Conservation (phyloP, 2,329 filamentous ascomycete genomes). For the Leptoxyphium fumago region DNA sequence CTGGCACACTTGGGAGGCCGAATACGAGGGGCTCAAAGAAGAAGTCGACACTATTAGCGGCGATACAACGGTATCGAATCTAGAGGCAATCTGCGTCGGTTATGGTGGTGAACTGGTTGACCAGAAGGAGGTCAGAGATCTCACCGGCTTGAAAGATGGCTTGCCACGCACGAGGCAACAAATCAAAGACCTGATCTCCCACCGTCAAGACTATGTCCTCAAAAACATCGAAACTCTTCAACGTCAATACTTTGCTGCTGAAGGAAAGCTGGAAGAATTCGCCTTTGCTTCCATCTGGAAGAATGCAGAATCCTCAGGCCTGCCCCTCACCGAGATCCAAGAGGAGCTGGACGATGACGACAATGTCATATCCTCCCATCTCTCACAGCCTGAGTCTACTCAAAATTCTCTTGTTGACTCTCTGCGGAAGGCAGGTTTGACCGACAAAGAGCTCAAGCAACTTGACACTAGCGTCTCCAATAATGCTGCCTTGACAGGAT, state of each 20-base stretch:
- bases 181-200: slow-evolving; percentile 51
- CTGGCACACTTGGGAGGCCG: slow-evolving; percentile 82
- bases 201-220: slow-evolving; percentile 78
- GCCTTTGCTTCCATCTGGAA: slow-evolving; percentile 14
- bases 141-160: slow-evolving; percentile 33
- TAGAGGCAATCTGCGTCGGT: slow-evolving; percentile 34
- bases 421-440: slow-evolving; percentile 61
- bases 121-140: slow-evolving; percentile 41
- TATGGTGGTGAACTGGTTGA: slow-evolving; percentile 52
- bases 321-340: slow-evolving; percentile 78
- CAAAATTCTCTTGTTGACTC: slow-evolving; percentile 56
- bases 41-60: slow-evolving; percentile 49
- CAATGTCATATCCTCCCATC: slow-evolving; percentile 51
- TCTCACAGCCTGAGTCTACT: slow-evolving; percentile 45
- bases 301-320: slow-evolving; percentile 31
- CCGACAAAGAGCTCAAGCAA: slow-evolving; percentile 13
- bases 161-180: slow-evolving; percentile 42
- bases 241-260: slow-evolving; percentile 53
- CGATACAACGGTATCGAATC: slow-evolving; percentile 21
- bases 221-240: slow-evolving; percentile 63
- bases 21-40: slow-evolving; percentile 81
- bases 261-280: slow-evolving; percentile 54
- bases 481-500: background rate
- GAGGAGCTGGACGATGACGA: slow-evolving; percentile 86
- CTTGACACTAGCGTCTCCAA: background rate